Base-by-base conservation (phyloP, 1,284 basidiomycete species). In the Porogramme epimiltina region DNA sequence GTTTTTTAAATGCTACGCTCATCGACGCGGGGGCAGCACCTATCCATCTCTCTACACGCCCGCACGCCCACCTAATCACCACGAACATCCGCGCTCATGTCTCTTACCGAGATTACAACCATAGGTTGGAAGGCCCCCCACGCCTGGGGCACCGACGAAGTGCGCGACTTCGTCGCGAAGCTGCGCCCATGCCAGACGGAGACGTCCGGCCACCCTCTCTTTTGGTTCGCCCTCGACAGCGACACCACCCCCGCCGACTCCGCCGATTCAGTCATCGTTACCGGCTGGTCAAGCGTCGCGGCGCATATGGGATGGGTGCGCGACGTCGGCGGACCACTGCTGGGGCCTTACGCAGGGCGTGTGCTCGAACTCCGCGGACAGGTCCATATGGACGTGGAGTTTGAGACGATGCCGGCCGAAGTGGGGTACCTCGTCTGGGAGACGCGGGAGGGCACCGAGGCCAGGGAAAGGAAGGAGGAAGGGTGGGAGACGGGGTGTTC, bases 231-330 rank as follows among this genome's bases (percentile, higher is more conserved):
- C 8, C 15, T 15, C 24, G 60, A 69, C 42, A 44, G 51, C 26
- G 36, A 69, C 42, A 44, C 51, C 26, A 34, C 28, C 13, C 13
- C 28, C 28, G 28, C 28, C 8, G 13, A 31, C n/a, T n/a, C 62
- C 3, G 50, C 46, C 5, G 55, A 62, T 24, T 47, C 78, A 2
- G 70, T 73, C 58, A 56, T 79, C 28, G 50, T 77, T 33, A 71
- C 75, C 2, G 76, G 78, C 2, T 80, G 78, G 79, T 44, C 62
- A 37, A 64, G 66, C 51, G 70, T 73, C 20, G 58, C 55, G 13
- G 70, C 70, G 15, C 77, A 79, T 49, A 46, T 68, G 19, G 62
- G 63, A 20, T 79, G 76, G 75, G 73, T 77, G 24, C 23, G 58
- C 51, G 10, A 74, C 71, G 51, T 63, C 70, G 4, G 60, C 55